Conservation (phyloP, 371 early-diverging fungal genomes). For the Mucor velutinosus region DNA sequence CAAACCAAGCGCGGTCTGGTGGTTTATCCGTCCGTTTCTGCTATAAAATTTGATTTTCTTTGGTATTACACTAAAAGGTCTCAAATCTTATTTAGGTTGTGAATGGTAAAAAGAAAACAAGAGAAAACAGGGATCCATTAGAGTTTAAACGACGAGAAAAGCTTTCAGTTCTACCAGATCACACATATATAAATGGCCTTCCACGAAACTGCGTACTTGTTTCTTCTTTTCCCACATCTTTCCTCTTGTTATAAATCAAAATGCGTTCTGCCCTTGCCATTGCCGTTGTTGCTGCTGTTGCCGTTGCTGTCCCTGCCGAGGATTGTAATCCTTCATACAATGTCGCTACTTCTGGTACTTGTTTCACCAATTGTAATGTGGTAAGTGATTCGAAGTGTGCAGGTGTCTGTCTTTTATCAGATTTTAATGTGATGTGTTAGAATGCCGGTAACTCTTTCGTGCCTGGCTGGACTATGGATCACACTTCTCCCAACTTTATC, state of each 20-base stretch:
- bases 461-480: constrained; percentile 29
- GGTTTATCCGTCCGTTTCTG: background rate
- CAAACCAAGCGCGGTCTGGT: constrained; percentile 1
- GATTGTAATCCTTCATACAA: constrained; percentile 42
- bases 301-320: constrained; percentile 10
- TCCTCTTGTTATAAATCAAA: background rate
- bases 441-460: constrained; percentile 15
- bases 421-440: background rate
- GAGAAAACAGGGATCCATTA: background rate
- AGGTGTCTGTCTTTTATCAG: background rate
- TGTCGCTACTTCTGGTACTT: constrained; percentile 24
- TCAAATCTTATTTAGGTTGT: background rate
- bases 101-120: background rate
- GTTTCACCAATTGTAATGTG: constrained; percentile 32
- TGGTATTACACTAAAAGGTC: background rate
- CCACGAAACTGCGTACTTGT: background rate
- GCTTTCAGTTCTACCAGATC: background rate
- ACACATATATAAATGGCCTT: constrained; percentile 1
- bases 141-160: background rate
- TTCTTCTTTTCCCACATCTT: background rate
- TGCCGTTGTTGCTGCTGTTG: constrained; percentile 15
- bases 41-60: background rate
- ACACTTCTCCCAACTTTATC: constrained; percentile 31
- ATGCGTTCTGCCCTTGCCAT: constrained; percentile 11
- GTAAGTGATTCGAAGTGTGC: background rate